phyloP scores from a whole-genome alignment of 495 filamentous ascomycete species.

The Cercophora scortea region DNA sequence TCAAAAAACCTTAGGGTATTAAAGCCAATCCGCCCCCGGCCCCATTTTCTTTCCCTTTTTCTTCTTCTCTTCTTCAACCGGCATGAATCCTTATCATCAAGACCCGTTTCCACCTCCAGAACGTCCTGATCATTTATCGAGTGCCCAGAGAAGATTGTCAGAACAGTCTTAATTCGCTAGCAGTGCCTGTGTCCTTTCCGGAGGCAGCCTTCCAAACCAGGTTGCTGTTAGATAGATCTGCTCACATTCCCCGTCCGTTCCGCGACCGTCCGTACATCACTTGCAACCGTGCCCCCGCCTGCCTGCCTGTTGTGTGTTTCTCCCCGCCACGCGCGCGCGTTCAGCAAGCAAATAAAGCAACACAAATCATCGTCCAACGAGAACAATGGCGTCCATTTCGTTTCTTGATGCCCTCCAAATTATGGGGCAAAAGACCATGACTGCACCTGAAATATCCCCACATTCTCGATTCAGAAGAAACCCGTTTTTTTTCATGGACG shows the following conservation, averaged over 20 bases:
- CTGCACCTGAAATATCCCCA: too few relatives aligned
- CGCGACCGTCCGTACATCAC: background rate
- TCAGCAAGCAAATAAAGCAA: too few relatives aligned
- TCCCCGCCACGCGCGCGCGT: too few relatives aligned
- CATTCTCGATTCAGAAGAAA: too few relatives aligned
- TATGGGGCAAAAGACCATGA: too few relatives aligned
- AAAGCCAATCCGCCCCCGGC: background rate
- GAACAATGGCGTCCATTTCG: too few relatives aligned
- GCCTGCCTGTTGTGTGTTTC: too few relatives aligned
- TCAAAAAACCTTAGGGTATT: background rate
- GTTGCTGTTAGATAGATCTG: conserved; percentile 48
- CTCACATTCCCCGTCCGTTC: conserved; percentile 24
- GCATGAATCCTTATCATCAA: conserved; percentile 51
- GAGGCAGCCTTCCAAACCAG: conserved; percentile 22
- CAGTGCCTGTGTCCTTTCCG: conserved; percentile 31
- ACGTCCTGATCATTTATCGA: conserved; percentile 44
- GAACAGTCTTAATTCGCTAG: conserved; percentile 45
- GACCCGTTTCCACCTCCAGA: conserved; percentile 28
- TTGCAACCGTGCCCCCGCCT: background rate
- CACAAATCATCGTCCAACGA: too few relatives aligned
- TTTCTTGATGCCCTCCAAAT: too few relatives aligned
- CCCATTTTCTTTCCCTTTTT: conserved; percentile 8
- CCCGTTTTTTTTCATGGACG: too few relatives aligned
- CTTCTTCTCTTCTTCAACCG: conserved; percentile 15
- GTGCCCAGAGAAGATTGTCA: conserved; percentile 35